A percentile compares a stretch with the other conserved stretches of the same genome.
phyloP scores from a whole-genome alignment of 2,329 filamentous ascomycete species.

The Pyrenophora graminea region DNA sequence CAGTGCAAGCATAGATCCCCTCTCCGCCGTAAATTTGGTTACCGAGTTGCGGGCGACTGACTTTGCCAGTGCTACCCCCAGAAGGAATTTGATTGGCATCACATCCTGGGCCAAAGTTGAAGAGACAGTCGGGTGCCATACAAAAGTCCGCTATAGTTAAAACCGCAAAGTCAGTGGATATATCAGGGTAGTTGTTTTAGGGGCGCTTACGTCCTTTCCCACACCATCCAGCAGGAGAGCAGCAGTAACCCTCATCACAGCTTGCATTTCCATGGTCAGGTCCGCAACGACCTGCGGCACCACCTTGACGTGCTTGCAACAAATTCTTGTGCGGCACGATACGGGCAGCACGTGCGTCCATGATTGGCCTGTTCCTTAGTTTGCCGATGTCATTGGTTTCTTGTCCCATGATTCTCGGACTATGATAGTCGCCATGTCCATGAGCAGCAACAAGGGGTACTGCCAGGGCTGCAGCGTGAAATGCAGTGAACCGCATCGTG shows the following conservation, averaged over 20 bases:
- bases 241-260: conserved; percentile 43
- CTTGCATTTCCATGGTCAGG: conserved; percentile 28
- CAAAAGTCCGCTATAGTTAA: conserved; percentile 54
- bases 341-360: conserved; percentile 19
- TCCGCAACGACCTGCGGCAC: conserved; percentile 40
- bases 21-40: conserved; percentile 60
- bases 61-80: conserved; percentile 58
- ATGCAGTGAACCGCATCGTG: conserved; percentile 39
- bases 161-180: neutral
- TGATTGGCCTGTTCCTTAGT: conserved; percentile 34
- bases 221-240: conserved; percentile 33
- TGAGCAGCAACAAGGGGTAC: conserved; percentile 42
- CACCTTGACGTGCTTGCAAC: conserved; percentile 39
- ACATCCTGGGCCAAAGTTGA: conserved; percentile 62
- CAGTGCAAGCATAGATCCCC: conserved; percentile 59
- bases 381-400: conserved; percentile 22
- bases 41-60: conserved; percentile 60
- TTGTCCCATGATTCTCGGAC: conserved; percentile 42
- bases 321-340: conserved; percentile 17
- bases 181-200: neutral
- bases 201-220: conserved; percentile 30
- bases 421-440: conserved; percentile 32
- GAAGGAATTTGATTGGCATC: conserved; percentile 61
- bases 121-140: conserved; percentile 63
- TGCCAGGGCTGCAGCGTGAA: conserved; percentile 34